Percentiles rank a stretch among this genome's conserved stretches.
These are phyloP conservation scores for Harringtonia lauricola DNA, from an alignment of 2,329 filamentous ascomycete genomes.

Conservation along the genomic window DNA sequence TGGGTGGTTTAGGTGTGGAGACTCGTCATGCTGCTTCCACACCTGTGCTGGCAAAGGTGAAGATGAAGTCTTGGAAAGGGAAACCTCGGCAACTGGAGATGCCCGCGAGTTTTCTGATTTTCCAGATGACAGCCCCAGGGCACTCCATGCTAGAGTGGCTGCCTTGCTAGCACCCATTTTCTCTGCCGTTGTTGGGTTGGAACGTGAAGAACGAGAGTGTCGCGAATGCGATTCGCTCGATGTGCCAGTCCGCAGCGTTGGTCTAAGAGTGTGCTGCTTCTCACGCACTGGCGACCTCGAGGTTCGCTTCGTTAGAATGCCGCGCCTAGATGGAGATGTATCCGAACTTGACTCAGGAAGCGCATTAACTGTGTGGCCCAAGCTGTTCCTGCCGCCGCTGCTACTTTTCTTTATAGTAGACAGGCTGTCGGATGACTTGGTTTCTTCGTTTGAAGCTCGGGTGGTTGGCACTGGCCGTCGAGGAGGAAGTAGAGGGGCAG, in stretches of 20 bases:
- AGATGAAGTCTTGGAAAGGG: background rate
- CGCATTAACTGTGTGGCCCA: background rate
- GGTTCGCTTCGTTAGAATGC: slow-evolving; percentile 4
- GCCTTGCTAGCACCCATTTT: slow-evolving; percentile 49
- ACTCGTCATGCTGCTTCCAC: slow-evolving; percentile 7
- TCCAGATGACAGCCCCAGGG: slow-evolving; percentile 23
- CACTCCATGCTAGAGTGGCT: slow-evolving; percentile 51
- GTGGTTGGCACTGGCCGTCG: slow-evolving; percentile 42
- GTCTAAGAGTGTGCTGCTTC: slow-evolving; percentile 46
- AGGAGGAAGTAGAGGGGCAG: slow-evolving; percentile 29
- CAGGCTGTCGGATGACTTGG: slow-evolving; percentile 23
- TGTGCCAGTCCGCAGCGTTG: slow-evolving; percentile 43
- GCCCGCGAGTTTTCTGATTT: slow-evolving; percentile 6
- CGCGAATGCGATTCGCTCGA: slow-evolving; percentile 30
- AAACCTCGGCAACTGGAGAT: background rate
- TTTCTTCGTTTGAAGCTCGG: slow-evolving; percentile 36
- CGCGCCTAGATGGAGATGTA: background rate
- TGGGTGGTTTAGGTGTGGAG: slow-evolving; percentile 18
- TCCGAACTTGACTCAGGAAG: background rate
- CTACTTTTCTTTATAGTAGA: background rate
- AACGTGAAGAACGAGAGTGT: slow-evolving; percentile 25
- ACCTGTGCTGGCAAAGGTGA: background rate
- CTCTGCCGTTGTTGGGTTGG: slow-evolving; percentile 32
- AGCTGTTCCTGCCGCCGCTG: background rate
- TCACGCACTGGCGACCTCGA: slow-evolving; percentile 44